Conservation (phyloP, 2,329 filamentous ascomycete genomes). For the Aureobasidium sp. region DNA sequence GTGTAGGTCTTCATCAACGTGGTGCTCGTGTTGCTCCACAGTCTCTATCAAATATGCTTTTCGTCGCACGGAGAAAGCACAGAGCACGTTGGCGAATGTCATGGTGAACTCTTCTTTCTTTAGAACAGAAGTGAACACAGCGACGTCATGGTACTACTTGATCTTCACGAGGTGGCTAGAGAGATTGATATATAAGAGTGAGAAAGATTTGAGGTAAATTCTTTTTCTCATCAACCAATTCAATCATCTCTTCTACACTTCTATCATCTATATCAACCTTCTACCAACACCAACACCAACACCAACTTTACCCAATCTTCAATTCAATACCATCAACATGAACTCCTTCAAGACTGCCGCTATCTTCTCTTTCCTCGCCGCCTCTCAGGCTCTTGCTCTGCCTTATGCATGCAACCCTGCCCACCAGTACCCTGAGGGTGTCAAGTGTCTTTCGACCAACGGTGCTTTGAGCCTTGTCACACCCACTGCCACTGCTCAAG, state of each 20-base stretch:
- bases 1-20: conserved; percentile 1
- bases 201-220: neutral
- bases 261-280: neutral
- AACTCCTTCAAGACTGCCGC: conserved; percentile 20
- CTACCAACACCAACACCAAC: neutral
- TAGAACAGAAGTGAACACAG: conserved; percentile 1
- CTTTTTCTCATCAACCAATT: neutral
- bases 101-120: conserved; percentile 18
- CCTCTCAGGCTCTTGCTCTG: conserved; percentile 14
- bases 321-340: neutral
- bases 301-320: neutral
- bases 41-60: neutral
- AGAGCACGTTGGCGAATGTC: neutral
- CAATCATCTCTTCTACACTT: neutral
- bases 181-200: conserved; percentile 12
- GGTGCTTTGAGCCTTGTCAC: conserved; percentile 9
- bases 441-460: neutral
- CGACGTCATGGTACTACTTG: conserved; percentile 2
- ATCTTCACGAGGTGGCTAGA: neutral
- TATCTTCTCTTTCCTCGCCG: conserved; percentile 18
- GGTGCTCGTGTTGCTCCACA: conserved; percentile 12
- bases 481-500: neutral
- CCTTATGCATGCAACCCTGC: neutral
- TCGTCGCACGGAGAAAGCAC: conserved; percentile 1
- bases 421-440: neutral